These are phyloP conservation scores for Forsythia suspensa DNA, from an alignment of 257 asterid genomes.

Conservation along the genomic window DNA sequence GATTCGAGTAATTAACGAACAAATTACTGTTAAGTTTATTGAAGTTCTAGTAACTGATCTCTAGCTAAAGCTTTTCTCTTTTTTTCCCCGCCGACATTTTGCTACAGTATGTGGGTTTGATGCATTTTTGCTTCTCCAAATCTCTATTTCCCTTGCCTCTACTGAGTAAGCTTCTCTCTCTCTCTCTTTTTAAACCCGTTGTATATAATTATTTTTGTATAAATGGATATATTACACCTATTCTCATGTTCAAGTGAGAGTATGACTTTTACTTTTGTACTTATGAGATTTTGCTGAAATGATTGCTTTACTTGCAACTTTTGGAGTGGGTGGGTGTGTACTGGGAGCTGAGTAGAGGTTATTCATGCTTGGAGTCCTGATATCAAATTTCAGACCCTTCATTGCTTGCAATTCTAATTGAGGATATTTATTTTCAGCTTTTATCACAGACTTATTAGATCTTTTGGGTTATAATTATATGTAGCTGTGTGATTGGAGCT, in stretches of 20 bases:
- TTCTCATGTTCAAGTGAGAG: background rate
- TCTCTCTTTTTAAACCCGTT: conserved; percentile 4
- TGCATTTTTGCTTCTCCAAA: background rate
- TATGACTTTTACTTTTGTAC: background rate
- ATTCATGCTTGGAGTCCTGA: conserved; percentile 3
- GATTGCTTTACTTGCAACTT: background rate
- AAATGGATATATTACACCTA: background rate
- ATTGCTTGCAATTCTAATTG: background rate
- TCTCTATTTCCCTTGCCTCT: conserved; percentile 8
- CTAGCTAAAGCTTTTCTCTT: conserved; percentile 13
- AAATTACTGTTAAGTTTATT: background rate
- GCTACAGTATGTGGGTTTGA: background rate
- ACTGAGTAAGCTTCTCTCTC: conserved; percentile 29
- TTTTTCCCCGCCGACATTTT: conserved; percentile 17
- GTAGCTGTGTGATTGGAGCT: conserved; percentile 21
- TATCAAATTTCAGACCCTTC: background rate
- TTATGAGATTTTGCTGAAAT: conserved; percentile 15
- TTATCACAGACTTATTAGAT: background rate
- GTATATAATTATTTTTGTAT: background rate
- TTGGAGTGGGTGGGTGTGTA: background rate
- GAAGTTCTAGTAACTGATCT: background rate
- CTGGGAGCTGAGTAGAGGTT: background rate
- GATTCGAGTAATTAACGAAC: too few relatives aligned
- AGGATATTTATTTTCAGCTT: conserved; percentile 3
- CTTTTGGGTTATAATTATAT: conserved; percentile 11